Evolutionary conservation across 768 basidiomycete genomes (phyloP), one percentile per base, ranked within the genome.

Genomic region (Tylopilus felleus): DNA sequence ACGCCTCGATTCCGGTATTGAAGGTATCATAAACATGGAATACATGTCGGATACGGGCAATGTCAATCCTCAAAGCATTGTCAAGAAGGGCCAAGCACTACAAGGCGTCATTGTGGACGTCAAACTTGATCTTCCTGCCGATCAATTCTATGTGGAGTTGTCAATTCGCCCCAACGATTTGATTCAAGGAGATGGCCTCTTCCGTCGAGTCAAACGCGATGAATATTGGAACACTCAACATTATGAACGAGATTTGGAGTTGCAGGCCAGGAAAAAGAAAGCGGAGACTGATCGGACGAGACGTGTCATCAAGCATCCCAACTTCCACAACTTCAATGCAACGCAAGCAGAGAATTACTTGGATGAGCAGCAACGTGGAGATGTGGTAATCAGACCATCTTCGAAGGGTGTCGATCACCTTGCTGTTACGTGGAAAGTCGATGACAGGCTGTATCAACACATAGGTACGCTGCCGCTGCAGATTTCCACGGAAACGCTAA

Each of bases 381-480:
- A 98, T 69, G 95, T 96, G 38, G 90, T 98, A 39, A 93, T 99
- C 59, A 79, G 97, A 42, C 97, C 97, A 0, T 96, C 94, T 17
- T 98, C 96, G 5, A 94, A 95, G 71, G 96, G 96, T 14, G 74
- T 79, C 35, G 83, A 97, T 62, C 97, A 98, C 73, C 77, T 99
- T 35, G 96, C 96, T 41, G 89, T 99, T 10, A 99, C 97, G 0
- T 99, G 97, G 97, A 99, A 98, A 73, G 94, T 99, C 2, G 96
- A 95, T 58, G 89, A 97, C 53, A 90, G 86, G 55, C 75, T 99
- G 25, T 98, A 90, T 71, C 97, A 98, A 66, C 97, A 99, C 66
- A 90, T 99, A 53, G 94, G 94, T 93, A 65, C 47, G 87, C 64
- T 35, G 43, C 21, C 19, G 23, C 35, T 7, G n/a, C 39, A 25